Evolutionary conservation across 129 eudicot genomes (phyloP).

Genomic region (Flaveria ramosissima): DNA sequence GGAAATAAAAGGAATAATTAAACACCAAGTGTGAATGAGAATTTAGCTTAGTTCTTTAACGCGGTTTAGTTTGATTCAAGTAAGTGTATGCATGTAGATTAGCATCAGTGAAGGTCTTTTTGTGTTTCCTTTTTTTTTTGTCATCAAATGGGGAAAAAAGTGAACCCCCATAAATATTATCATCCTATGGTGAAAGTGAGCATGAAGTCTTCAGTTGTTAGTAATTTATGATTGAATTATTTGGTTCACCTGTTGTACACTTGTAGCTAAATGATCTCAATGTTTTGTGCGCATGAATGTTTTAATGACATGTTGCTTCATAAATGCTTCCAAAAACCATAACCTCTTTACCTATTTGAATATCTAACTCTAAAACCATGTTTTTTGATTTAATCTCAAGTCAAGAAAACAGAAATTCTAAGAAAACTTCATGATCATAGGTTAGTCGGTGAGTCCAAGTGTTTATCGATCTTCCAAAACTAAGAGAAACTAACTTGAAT

Average conservation of each 20-base stretch:
- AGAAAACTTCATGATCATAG: not conserved
- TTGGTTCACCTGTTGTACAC: not conserved
- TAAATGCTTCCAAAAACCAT: not conserved
- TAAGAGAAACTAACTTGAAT: not conserved
- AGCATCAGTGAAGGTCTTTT: not conserved
- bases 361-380: not conserved
- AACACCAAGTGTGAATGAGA: conserved; percentile 5
- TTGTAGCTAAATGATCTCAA: not conserved
- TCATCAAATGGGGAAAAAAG: no score
- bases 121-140: not conserved
- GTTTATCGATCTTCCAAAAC: not conserved
- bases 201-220: conserved; percentile 11
- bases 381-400: not conserved
- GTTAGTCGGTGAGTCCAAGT: not conserved
- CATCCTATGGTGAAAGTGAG: not conserved
- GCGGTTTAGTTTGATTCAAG: not conserved
- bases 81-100: no score
- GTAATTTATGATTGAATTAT: conserved; percentile 18
- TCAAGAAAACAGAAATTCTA: not conserved
- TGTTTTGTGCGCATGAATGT: not conserved
- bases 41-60: conserved; percentile 29
- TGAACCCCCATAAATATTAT: no score
- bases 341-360: conserved; percentile 6
- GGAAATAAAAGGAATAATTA: conserved; percentile 7
- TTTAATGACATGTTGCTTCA: not conserved